phyloP scores from a whole-genome alignment of 495 filamentous ascomycete species.

The Aspergillus coremiiformis region DNA sequence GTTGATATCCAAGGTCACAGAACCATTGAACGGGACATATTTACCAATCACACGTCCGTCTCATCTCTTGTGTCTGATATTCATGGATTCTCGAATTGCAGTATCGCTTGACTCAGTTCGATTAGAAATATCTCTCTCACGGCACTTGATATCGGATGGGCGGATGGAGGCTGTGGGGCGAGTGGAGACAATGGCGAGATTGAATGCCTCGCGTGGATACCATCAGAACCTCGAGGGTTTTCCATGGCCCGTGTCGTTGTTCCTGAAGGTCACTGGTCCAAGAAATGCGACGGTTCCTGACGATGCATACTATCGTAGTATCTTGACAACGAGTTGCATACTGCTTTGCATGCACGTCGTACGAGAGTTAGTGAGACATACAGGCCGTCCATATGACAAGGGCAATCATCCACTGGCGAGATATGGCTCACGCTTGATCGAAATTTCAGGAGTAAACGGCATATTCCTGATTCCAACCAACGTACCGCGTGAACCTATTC shows the following conservation, averaged over 20 bases:
- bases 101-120: no score
- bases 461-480: no score
- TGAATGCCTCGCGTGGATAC: not conserved
- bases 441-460: no score
- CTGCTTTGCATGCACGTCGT: not conserved
- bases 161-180: not conserved
- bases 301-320: no score
- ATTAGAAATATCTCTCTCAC: no score
- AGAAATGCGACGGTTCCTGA: not conserved
- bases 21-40: no score
- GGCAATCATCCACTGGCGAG: not conserved
- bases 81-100: no score
- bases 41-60: no score
- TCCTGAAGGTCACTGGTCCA: not conserved
- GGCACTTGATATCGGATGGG: not conserved
- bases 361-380: no score
- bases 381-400: not conserved
- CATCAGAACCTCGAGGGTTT: not conserved
- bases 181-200: not conserved
- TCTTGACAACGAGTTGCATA: not conserved
- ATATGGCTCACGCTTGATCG: not conserved
- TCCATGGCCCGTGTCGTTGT: not conserved
- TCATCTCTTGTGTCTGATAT: no score
- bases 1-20: no score
- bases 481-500: no score